phyloP scores from a whole-genome alignment of 2,329 filamentous ascomycete species.

The Macrophomina pseudophaseolina region DNA sequence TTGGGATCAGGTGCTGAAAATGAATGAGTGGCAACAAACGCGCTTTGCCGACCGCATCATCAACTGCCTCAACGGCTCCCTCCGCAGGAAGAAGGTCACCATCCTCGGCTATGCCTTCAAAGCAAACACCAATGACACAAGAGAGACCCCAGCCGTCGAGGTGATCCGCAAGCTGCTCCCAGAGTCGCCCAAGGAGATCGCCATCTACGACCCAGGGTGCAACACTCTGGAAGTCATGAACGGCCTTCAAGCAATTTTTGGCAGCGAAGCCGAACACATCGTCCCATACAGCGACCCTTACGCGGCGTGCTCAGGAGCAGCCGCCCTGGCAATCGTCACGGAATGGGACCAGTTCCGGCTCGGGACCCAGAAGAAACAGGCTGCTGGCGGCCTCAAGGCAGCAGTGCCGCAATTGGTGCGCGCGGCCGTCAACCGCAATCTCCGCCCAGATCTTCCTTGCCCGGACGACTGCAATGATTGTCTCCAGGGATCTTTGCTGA shows the following conservation, averaged over 20 bases:
- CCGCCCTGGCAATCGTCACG: constrained; percentile 27
- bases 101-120: constrained; percentile 81
- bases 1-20: constrained; percentile 74
- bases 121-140: constrained; percentile 76
- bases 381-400: not conserved
- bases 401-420: not conserved
- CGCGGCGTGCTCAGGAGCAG: not conserved
- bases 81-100: constrained; percentile 71
- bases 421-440: not conserved
- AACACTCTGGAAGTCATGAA: constrained; percentile 37
- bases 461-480: not conserved
- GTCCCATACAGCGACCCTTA: not conserved
- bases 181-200: constrained; percentile 53
- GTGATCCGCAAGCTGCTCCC: constrained; percentile 69
- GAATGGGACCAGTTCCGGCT: constrained; percentile 30
- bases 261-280: not conserved
- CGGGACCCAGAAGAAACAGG: not conserved
- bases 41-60: constrained; percentile 72
- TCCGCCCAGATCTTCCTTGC: constrained; percentile 9
- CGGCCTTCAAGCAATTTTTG: constrained; percentile 32
- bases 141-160: constrained; percentile 72
- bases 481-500: not conserved
- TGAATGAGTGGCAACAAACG: constrained; percentile 77
- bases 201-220: constrained; percentile 33
- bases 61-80: constrained; percentile 69